phyloP scores from a whole-genome alignment of 192 early-diverging fungal genomes.

The Umbelopsis sp. region DNA sequence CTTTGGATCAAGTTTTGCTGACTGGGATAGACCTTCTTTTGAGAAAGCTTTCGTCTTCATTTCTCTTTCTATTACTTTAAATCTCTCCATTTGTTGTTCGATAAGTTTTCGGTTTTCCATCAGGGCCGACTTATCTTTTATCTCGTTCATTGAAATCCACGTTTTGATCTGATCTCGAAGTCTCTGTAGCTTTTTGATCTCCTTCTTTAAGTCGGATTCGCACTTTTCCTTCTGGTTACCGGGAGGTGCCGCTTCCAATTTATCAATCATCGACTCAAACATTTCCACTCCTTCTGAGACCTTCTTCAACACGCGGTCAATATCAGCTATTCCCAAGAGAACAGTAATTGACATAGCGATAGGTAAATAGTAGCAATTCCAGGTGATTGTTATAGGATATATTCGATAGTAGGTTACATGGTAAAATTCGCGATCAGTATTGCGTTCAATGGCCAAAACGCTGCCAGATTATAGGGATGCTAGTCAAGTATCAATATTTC shows the following conservation, averaged over 20 bases:
- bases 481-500: not conserved
- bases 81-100: conserved; percentile 97
- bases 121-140: conserved; percentile 91
- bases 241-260: conserved; percentile 75
- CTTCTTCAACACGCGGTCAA: conserved; percentile 90
- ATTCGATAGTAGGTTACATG: not conserved
- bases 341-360: not conserved
- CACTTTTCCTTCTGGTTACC: conserved; percentile 93
- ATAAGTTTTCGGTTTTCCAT: conserved; percentile 88
- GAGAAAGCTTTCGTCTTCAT: conserved; percentile 98
- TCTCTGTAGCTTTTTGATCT: conserved; percentile 96
- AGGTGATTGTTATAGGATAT: not conserved
- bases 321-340: conserved; percentile 66
- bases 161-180: conserved; percentile 94
- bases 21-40: conserved; percentile 82
- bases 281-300: conserved; percentile 91
- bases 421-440: not conserved
- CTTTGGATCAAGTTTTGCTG: conserved; percentile 83
- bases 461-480: not conserved
- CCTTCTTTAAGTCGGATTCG: conserved; percentile 91
- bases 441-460: not conserved
- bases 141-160: conserved; percentile 89
- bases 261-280: conserved; percentile 89
- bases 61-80: conserved; percentile 95
- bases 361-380: not conserved